Conservation (phyloP, 805 yeast species). For the Lipomyces starkeyi region DNA sequence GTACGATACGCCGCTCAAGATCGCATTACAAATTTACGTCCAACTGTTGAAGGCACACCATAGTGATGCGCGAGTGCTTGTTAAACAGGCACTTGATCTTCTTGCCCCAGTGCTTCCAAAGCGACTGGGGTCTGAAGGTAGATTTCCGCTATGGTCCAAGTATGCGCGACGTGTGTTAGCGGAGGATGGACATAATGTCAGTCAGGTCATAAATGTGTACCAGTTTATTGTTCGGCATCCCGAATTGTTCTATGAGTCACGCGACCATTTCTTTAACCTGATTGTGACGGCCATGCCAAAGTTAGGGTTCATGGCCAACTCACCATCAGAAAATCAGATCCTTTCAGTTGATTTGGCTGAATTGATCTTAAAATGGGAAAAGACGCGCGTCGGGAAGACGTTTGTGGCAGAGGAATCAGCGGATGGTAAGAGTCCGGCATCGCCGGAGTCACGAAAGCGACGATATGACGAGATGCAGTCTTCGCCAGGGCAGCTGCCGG, state of each 20-base stretch:
- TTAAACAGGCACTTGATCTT: conserved; percentile 83
- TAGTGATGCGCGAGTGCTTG: conserved; percentile 80
- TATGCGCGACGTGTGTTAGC: conserved; percentile 93
- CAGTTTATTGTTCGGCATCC: conserved; percentile 88
- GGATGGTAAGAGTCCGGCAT: conserved; percentile 5
- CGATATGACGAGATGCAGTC: conserved; percentile 31
- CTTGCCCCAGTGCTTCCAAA: conserved; percentile 68
- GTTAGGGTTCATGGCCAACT: conserved; percentile 75
- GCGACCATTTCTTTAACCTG: conserved; percentile 88
- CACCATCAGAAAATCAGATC: conserved; percentile 70
- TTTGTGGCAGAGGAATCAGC: conserved; percentile 14
- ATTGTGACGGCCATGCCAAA: conserved; percentile 93
- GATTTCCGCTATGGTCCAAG: conserved; percentile 73
- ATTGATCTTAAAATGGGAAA: conserved; percentile 83
- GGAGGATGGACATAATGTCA: conserved; percentile 86
- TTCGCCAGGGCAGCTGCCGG: conserved; percentile 14
- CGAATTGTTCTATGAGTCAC: conserved; percentile 78
- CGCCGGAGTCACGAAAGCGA: conserved; percentile 34
- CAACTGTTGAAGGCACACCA: conserved; percentile 86
- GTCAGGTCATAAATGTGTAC: conserved; percentile 84
- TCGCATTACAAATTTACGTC: conserved; percentile 90
- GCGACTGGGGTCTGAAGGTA: conserved; percentile 31
- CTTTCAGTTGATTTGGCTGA: conserved; percentile 91
- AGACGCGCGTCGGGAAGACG: conserved; percentile 26
- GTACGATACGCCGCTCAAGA: conserved; percentile 85